Base-by-base conservation (phyloP, 1,284 basidiomycete species). In the Apiotrichum veenhuisii region DNA sequence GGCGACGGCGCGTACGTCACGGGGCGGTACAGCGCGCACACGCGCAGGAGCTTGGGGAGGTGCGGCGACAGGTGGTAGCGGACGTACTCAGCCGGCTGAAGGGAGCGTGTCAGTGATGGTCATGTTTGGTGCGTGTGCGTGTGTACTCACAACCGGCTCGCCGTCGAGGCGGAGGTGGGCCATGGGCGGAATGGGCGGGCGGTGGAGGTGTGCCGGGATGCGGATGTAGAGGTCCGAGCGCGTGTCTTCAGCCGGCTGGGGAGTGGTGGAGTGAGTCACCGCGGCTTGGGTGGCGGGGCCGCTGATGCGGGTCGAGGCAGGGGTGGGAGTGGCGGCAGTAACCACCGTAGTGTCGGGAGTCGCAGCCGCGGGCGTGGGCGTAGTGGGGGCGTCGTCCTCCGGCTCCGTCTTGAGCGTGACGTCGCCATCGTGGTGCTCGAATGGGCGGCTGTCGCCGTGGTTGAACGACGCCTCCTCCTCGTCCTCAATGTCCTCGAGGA, bases 21-120 rank as follows among this genome's bases (percentile, higher is more conserved):
- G 25, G 62, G 64, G 45, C 38, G 65, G 58, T 53, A 71, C 38
- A 55, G 42, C 11, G 58, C 46, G 20, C 50, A 43, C 23, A 57
- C 60, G 51, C 44, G 18, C 43, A 61, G 51, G 26, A 64, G 22
- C 37, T 59, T 54, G 23, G 61, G 59, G n/a, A 70, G 60, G 36
- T 56, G 49, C 1, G 62, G 55, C 5, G 37, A 14, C 26, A 70
- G 58, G 15, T 54, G 41, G 27, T 59, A 43, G 25, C 60, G 50
- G 45, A 69, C 61, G 48, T 64, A 69, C n/a, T 61, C 50, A 20
- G 62, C 51, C 20, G 69, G 67, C 70, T 71, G 53, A 37, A 37
- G 34, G 59, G 36, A 56, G 55, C 38, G 10, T 23, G 23, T 23
- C 8, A 27, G 3, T 18, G 2, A 23, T 44, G 1, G 30, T 17